Conservation (phyloP, 768 basidiomycete genomes). For the Pleurotus eryngii region DNA sequence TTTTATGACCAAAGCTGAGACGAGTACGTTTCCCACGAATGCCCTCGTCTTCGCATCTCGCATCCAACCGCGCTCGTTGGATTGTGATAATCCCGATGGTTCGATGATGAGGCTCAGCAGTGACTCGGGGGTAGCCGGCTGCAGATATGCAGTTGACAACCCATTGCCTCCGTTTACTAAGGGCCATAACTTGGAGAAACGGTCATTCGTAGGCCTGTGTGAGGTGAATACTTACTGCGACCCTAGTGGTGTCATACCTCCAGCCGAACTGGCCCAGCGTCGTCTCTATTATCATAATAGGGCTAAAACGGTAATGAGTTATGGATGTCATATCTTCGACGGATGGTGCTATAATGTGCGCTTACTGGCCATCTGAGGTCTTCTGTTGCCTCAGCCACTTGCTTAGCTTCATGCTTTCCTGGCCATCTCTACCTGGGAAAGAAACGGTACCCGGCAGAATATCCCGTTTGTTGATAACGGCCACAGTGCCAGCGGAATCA, state of each 20-base stretch:
- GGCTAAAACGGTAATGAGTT: neutral
- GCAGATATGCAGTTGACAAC: neutral
- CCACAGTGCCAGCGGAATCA: neutral
- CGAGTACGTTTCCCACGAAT: neutral
- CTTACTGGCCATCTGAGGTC: neutral
- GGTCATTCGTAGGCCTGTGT: neutral
- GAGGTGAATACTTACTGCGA: neutral
- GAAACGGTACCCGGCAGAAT: slow-evolving; percentile 1
- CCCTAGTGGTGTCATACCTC: neutral
- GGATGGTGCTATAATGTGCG: neutral
- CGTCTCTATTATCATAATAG: neutral
- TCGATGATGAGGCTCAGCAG: neutral
- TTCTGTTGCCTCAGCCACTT: neutral
- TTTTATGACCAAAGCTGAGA: neutral
- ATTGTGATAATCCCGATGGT: neutral
- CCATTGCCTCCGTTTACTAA: neutral
- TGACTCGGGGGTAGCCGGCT: neutral
- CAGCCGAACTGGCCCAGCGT: neutral
- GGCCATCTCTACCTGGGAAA: neutral
- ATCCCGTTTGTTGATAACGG: neutral
- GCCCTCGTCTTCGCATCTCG: neutral
- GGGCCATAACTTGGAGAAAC: neutral
- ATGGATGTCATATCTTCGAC: neutral
- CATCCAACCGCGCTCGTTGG: neutral
- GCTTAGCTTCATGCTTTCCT: neutral